These are phyloP conservation scores for Russula emetica DNA, from an alignment of 768 basidiomycete genomes.

Conservation along the genomic window DNA sequence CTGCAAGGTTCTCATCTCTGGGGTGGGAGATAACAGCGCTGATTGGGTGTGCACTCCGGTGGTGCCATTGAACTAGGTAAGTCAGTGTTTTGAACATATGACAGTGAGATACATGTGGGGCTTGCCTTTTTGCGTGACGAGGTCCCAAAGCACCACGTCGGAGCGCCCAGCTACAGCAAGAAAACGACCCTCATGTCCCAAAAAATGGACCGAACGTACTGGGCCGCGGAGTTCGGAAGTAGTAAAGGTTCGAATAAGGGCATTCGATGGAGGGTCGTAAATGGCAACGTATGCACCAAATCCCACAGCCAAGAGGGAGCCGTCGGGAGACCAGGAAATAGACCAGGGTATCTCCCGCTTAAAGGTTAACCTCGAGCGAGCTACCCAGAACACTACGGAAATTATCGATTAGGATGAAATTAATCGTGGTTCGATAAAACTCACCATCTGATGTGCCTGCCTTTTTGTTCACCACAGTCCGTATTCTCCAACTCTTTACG, in stretches of 20 bases:
- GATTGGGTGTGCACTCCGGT: constrained; percentile 39
- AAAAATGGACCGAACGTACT: constrained; percentile 52
- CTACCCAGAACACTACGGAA: constrained; percentile 68
- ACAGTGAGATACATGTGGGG: constrained; percentile 15
- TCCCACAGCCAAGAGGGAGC: constrained; percentile 75
- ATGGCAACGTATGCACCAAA: constrained; percentile 64
- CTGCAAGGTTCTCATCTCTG: constrained; percentile 52
- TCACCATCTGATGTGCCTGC: constrained; percentile 48
- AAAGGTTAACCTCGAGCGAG: constrained; percentile 66
- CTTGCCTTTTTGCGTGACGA: constrained; percentile 59
- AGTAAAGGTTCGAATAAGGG: constrained; percentile 51
- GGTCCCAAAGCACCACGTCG: constrained; percentile 67
- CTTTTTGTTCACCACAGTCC: constrained; percentile 42
- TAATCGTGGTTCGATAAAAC: constrained; percentile 25
- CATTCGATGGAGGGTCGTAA: constrained; percentile 65
- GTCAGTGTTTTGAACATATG: constrained; percentile 11
- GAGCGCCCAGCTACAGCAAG: constrained; percentile 49
- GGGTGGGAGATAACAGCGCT: constrained; percentile 53
- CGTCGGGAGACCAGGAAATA: constrained; percentile 79
- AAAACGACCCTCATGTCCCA: constrained; percentile 69
- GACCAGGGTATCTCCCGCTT: constrained; percentile 63
- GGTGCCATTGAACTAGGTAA: constrained; percentile 56
- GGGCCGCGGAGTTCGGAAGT: constrained; percentile 50
- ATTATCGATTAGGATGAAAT: not conserved
- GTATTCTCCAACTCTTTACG: constrained; percentile 79